Conservation (phyloP, 257 asterid species). For the Eustoma russellianum region DNA sequence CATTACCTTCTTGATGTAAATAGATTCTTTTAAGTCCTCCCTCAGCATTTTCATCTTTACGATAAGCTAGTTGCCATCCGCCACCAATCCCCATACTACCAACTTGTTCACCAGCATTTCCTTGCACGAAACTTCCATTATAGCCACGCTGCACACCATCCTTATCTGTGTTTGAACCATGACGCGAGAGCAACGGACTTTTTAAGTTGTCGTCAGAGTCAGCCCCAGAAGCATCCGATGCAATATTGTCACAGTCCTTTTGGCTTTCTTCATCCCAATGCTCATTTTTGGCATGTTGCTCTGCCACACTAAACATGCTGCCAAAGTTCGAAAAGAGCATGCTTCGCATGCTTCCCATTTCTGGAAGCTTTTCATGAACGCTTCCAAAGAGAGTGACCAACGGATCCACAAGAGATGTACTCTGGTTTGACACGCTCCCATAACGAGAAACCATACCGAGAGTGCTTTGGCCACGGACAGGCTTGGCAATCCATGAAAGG, state of each 20-base stretch:
- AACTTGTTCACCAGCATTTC: slow-evolving; percentile 19
- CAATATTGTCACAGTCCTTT: slow-evolving; percentile 30
- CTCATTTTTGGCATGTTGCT: slow-evolving; percentile 31
- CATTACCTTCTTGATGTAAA: slow-evolving; percentile 40
- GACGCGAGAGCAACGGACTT: slow-evolving; percentile 61
- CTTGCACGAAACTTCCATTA: slow-evolving; percentile 21
- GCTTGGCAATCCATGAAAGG: slow-evolving; percentile 45
- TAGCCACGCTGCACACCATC: slow-evolving; percentile 19
- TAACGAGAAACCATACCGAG: slow-evolving; percentile 30
- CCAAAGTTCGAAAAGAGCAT: slow-evolving; percentile 44
- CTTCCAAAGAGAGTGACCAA: slow-evolving; percentile 51
- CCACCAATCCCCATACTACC: slow-evolving; percentile 48
- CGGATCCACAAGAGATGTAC: slow-evolving; percentile 40
- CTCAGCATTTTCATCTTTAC: slow-evolving; percentile 26
- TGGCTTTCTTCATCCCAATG: slow-evolving; percentile 46
- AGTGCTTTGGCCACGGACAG: slow-evolving; percentile 26
- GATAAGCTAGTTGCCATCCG: slow-evolving; percentile 74
- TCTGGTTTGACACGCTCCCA: slow-evolving; percentile 30
- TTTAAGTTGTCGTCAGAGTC: slow-evolving; percentile 49
- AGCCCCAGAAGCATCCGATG: slow-evolving; percentile 25
- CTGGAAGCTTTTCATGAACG: slow-evolving; percentile 50
- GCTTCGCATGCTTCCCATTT: slow-evolving; percentile 51
- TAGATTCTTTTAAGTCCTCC: slow-evolving; percentile 53
- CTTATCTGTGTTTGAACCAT: slow-evolving; percentile 40
- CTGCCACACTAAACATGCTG: slow-evolving; percentile 46